Percentiles rank a stretch among this genome's conserved stretches.
Evolutionary conservation across 306 rosid species (phyloP).

Genomic region (Sindora glabra): DNA sequence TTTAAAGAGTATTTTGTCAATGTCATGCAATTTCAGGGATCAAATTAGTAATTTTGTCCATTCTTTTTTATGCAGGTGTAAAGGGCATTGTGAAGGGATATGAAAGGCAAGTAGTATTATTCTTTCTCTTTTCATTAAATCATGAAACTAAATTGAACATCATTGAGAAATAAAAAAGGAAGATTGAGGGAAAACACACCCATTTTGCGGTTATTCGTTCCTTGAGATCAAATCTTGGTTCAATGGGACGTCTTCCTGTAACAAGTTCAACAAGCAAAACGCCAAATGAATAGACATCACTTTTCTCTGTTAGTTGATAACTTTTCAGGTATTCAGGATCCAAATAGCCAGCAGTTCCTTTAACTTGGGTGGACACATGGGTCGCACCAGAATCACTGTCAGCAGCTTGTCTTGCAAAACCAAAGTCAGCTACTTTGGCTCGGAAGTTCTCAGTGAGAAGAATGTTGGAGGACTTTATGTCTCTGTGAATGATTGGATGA

Average conservation of each 20-base stretch:
- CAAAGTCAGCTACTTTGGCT: constrained; percentile 97
- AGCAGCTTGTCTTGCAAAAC: constrained; percentile 85
- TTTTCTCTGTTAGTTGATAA: constrained; percentile 88
- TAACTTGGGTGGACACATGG: constrained; percentile 89
- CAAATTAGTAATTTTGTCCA: too few species aligned
- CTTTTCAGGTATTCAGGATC: constrained; percentile 95
- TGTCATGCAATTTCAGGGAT: too few species aligned
- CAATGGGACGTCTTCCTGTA: constrained; percentile 96
- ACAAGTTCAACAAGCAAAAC: constrained; percentile 83
- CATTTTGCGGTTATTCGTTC: constrained; percentile 81
- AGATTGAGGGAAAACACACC: constrained; percentile 45
- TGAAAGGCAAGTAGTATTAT: too few species aligned
- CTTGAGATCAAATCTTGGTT: constrained; percentile 64
- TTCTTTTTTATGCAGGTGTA: too few species aligned
- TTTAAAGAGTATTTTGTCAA: too few species aligned
- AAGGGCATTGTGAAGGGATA: too few species aligned
- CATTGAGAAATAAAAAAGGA: neutral
- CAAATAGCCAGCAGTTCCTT: constrained; percentile 99
- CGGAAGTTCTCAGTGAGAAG: constrained; percentile 70
- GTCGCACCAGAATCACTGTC: constrained; percentile 86
- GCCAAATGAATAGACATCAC: constrained; percentile 96
- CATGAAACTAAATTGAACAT: neutral
- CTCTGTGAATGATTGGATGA: constrained; percentile 93
- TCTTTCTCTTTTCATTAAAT: neutral
- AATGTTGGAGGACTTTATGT: constrained; percentile 93